A percentile compares a stretch with the other conserved stretches of the same genome.
These are phyloP conservation scores for Rhododendron ferrugineum DNA, from an alignment of 148 eudicot species.

Conservation along the genomic window DNA sequence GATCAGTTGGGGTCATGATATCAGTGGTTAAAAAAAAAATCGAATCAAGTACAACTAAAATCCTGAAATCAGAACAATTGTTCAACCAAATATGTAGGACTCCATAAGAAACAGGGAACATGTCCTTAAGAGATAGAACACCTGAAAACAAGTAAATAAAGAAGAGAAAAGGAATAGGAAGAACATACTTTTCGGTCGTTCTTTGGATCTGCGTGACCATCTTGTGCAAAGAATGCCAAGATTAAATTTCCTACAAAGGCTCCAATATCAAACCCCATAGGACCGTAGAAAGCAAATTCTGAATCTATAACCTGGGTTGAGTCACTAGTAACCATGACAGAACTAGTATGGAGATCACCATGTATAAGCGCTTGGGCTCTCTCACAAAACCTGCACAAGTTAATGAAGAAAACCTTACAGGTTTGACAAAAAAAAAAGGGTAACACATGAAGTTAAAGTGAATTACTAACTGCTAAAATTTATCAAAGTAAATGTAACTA, in stretches of 20 bases:
- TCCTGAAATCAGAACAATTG: not conserved
- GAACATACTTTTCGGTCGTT: constrained; percentile 59
- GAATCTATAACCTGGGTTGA: constrained; percentile 97
- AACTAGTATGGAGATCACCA: constrained; percentile 94
- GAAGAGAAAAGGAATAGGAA: not conserved
- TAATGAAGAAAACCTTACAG: not conserved
- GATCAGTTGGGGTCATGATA: not conserved
- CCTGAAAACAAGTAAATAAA: not conserved
- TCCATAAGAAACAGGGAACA: not conserved
- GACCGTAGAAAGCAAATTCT: constrained; percentile 89
- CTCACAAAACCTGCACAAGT: constrained; percentile 75
- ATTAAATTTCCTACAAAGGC: constrained; percentile 82
- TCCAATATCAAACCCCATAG: constrained; percentile 95
- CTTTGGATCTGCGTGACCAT: constrained; percentile 61
- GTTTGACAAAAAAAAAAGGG: not conserved
- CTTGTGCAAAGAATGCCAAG: constrained; percentile 85
- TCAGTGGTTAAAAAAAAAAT: not conserved
- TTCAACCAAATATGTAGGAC: not conserved
- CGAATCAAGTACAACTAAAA: not conserved
- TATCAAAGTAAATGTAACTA: not conserved
- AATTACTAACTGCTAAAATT: not conserved
- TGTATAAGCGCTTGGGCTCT: constrained; percentile 91
- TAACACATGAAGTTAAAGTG: not conserved
- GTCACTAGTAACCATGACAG: constrained; percentile 78
- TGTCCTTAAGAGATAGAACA: not conserved